Evolutionary conservation across 1,284 basidiomycete species (phyloP).

Genomic region (Cryptococcus sp.): DNA sequence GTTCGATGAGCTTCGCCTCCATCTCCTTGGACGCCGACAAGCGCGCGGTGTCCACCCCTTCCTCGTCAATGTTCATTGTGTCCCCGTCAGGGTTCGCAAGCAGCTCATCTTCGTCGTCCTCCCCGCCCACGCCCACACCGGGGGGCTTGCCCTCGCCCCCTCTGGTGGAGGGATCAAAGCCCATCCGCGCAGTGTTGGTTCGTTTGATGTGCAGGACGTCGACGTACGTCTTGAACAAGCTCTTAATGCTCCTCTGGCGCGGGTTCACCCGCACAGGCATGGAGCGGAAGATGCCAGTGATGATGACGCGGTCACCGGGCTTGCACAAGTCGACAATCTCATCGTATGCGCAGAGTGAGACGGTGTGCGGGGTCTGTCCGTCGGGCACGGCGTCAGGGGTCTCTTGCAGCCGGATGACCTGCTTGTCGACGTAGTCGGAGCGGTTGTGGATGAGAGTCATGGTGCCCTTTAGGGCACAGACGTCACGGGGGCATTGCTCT

Average conservation of each 20-base stretch:
- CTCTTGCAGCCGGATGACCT: conserved; percentile 92
- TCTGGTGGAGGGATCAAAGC: conserved; percentile 78
- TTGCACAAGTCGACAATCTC: conserved; percentile 93
- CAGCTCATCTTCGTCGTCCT: conserved; percentile 64
- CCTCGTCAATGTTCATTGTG: conserved; percentile 27
- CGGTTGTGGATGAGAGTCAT: conserved; percentile 97
- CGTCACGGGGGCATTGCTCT: conserved; percentile 81
- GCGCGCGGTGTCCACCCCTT: conserved; percentile 55
- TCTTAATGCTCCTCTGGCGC: conserved; percentile 84
- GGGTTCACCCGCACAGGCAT: conserved; percentile 92
- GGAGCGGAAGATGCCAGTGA: conserved; percentile 92
- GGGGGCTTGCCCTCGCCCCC: conserved; percentile 55
- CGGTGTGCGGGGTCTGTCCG: conserved; percentile 96
- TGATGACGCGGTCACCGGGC: conserved; percentile 86
- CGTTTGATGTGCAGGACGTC: conserved; percentile 91
- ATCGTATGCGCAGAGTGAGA: conserved; percentile 92
- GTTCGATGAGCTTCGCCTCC: conserved; percentile 61
- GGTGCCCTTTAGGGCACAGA: conserved; percentile 79
- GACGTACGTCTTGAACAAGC: conserved; percentile 91
- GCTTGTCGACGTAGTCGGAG: conserved; percentile 91
- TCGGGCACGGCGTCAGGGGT: conserved; percentile 97
- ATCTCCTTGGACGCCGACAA: conserved; percentile 52
- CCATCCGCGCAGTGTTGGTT: conserved; percentile 66
- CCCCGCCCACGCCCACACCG: conserved; percentile 78
- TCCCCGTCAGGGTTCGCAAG: conserved; percentile 49